Percentiles rank a stretch among this genome's conserved stretches.
Evolutionary conservation across 2,329 filamentous ascomycete genomes (phyloP).

Genomic region (Venturia oleaginea): DNA sequence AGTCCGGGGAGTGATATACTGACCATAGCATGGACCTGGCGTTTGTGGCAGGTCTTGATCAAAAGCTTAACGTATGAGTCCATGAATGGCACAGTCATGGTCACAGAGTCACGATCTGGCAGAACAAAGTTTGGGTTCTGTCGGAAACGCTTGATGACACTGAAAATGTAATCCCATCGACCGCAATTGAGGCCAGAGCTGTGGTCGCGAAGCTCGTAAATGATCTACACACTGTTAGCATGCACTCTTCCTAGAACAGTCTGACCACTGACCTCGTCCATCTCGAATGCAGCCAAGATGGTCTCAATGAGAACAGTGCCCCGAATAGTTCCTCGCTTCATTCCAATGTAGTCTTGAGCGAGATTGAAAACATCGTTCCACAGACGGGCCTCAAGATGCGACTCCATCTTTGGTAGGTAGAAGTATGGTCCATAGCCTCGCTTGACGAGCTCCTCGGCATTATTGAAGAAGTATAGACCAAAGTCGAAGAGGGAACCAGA

Average conservation of each 20-base stretch:
- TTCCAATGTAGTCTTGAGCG: constrained; percentile 83
- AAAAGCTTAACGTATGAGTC: constrained; percentile 92
- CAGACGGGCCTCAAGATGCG: constrained; percentile 87
- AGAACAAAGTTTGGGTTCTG: constrained; percentile 88
- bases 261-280: constrained; percentile 62
- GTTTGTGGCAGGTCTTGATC: constrained; percentile 95
- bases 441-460: constrained; percentile 78
- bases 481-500: constrained; percentile 93
- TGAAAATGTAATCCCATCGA: constrained; percentile 99
- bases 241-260: neutral
- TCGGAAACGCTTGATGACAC: constrained; percentile 98
- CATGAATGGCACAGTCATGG: constrained; percentile 99
- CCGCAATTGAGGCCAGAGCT: constrained; percentile 95
- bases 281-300: constrained; percentile 95
- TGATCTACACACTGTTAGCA: constrained; percentile 51
- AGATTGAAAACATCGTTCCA: constrained; percentile 99
- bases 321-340: constrained; percentile 84
- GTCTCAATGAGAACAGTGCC: constrained; percentile 96
- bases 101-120: constrained; percentile 81
- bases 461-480: constrained; percentile 98
- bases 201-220: constrained; percentile 97
- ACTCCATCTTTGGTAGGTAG: constrained; percentile 97
- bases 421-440: constrained; percentile 89
- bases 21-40: constrained; percentile 93
- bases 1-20: constrained; percentile 14